phyloP scores from a whole-genome alignment of 2,329 filamentous ascomycete species.

The Colletotrichum sp. region DNA sequence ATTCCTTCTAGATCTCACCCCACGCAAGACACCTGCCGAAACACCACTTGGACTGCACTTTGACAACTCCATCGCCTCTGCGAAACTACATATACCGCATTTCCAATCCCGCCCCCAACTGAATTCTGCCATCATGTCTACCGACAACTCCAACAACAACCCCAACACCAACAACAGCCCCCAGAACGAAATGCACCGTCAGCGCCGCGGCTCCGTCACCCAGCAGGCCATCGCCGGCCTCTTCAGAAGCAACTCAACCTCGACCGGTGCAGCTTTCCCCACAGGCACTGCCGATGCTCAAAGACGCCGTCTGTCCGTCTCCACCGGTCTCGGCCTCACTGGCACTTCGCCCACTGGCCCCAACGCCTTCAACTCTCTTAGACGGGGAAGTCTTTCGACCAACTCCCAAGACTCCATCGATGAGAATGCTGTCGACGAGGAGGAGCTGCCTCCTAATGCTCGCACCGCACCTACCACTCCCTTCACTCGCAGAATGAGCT shows the following conservation, averaged over 20 bases:
- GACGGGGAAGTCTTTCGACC: slow-evolving; percentile 74
- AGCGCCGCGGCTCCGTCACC: slow-evolving; percentile 62
- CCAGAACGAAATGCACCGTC: slow-evolving; percentile 28
- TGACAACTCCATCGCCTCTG: neutral
- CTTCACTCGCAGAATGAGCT: slow-evolving; percentile 86
- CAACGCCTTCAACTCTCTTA: slow-evolving; percentile 53
- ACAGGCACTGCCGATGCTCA: slow-evolving; percentile 52
- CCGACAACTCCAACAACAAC: slow-evolving; percentile 12
- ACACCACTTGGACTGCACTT: slow-evolving; percentile 1
- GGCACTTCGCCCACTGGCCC: slow-evolving; percentile 68
- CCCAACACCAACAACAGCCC: neutral
- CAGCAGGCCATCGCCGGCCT: slow-evolving; percentile 63
- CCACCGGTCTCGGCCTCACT: slow-evolving; percentile 76
- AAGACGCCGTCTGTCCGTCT: slow-evolving; percentile 75
- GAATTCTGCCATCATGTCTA: slow-evolving; percentile 15
- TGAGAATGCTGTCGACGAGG: slow-evolving; percentile 76
- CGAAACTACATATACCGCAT: slow-evolving; percentile 1
- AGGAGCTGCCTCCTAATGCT: slow-evolving; percentile 55
- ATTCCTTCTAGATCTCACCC: slow-evolving; percentile 19
- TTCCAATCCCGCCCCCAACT: neutral
- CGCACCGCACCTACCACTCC: slow-evolving; percentile 72
- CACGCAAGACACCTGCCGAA: slow-evolving; percentile 5
- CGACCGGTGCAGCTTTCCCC: slow-evolving; percentile 50
- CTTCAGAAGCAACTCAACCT: slow-evolving; percentile 62
- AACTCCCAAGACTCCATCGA: slow-evolving; percentile 66